Conservation (phyloP, 768 basidiomycete genomes). For the Termitomyces sp. region DNA sequence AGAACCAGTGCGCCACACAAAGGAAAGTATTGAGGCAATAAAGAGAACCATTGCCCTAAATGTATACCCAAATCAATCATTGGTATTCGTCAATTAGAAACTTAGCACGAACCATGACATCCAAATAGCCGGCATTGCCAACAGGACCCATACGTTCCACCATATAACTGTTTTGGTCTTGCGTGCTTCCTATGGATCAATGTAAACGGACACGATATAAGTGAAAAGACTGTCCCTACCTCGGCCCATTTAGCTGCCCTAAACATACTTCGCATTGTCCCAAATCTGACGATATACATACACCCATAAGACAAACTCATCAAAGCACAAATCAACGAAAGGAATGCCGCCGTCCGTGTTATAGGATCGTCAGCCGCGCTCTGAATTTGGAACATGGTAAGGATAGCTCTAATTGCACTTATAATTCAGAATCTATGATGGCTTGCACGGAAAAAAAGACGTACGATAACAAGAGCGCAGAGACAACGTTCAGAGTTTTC, state of each 20-base stretch:
- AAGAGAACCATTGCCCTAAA: slow-evolving; percentile 65
- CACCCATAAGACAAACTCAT: slow-evolving; percentile 74
- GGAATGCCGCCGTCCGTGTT: slow-evolving; percentile 54
- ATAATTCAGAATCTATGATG: not conserved
- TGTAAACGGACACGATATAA: not conserved
- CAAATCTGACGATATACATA: slow-evolving; percentile 67
- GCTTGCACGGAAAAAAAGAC: slow-evolving; percentile 4
- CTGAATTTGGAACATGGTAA: slow-evolving; percentile 62
- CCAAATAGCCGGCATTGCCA: slow-evolving; percentile 65
- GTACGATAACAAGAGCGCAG: slow-evolving; percentile 50
- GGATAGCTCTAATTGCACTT: slow-evolving; percentile 46
- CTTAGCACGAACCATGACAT: slow-evolving; percentile 49
- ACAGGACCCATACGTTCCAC: slow-evolving; percentile 62
- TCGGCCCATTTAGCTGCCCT: slow-evolving; percentile 72
- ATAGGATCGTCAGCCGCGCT: slow-evolving; percentile 54
- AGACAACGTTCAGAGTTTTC: slow-evolving; percentile 74
- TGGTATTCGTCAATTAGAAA: not conserved
- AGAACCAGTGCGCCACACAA: slow-evolving; percentile 66
- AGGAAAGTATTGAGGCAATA: slow-evolving; percentile 56
- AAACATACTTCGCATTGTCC: slow-evolving; percentile 67
- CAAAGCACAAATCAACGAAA: slow-evolving; percentile 62
- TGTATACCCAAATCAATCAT: not conserved
- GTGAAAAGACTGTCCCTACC: slow-evolving; percentile 26
- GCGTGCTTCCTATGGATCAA: slow-evolving; percentile 46
- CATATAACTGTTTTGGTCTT: slow-evolving; percentile 22